Evolutionary conservation across 176 grass and related monocot genomes (phyloP).

Genomic region (Phragmites australis): DNA sequence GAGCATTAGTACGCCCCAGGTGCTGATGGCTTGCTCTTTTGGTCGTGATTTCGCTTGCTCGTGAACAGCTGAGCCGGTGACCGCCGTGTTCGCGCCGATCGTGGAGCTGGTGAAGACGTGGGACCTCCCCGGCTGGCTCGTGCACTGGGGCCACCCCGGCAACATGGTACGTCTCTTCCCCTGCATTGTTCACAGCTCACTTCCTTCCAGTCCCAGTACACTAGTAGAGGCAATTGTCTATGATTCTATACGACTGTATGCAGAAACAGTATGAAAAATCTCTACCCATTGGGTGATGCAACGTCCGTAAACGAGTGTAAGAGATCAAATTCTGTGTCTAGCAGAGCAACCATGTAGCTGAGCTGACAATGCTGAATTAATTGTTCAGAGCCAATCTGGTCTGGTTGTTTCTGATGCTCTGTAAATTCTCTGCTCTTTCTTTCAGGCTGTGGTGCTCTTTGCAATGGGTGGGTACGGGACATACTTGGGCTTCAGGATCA

Average conservation of each 20-base stretch:
- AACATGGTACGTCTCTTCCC: constrained; percentile 66
- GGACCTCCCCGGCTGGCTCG: constrained; percentile 74
- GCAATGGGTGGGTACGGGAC: constrained; percentile 92
- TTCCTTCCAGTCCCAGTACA: background rate
- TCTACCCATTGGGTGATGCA: background rate
- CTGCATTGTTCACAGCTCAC: background rate
- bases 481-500: constrained; percentile 88
- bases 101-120: constrained; percentile 79
- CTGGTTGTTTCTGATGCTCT: background rate
- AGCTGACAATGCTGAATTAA: background rate
- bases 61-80: constrained; percentile 42
- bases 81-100: constrained; percentile 73
- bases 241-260: too few relatives aligned
- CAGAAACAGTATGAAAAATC: background rate
- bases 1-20: background rate
- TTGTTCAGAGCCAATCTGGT: background rate
- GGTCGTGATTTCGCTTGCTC: background rate
- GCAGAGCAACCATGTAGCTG: background rate
- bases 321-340: background rate
- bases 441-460: constrained; percentile 89
- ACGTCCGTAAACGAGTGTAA: too few relatives aligned
- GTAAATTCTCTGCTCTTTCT: background rate
- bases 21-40: background rate
- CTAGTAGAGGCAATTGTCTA: too few relatives aligned
- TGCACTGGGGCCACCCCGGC: constrained; percentile 95